phyloP scores from a whole-genome alignment of 352 stramenopile species.

The Globisporangium cystogenes region DNA sequence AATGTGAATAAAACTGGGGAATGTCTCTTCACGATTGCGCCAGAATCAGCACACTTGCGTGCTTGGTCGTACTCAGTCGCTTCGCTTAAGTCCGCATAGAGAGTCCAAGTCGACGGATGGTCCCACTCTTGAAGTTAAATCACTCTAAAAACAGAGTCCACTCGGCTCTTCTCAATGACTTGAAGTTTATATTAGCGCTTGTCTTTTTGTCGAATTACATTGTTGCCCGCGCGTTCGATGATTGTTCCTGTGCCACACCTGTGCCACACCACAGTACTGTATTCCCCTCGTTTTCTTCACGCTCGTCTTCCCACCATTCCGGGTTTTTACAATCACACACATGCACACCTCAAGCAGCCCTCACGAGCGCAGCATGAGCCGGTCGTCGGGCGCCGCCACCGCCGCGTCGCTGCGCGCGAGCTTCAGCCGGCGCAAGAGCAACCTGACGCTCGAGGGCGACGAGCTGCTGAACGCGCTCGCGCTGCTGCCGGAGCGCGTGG shows the following conservation, averaged over 20 bases:
- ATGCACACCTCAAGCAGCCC: background rate
- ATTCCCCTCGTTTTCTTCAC: background rate
- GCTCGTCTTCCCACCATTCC: background rate
- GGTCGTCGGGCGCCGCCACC: no score
- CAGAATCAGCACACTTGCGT: background rate
- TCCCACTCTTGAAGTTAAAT: background rate
- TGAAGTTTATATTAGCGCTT: background rate
- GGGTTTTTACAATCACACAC: background rate
- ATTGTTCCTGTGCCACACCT: no score
- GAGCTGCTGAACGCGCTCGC: conserved; percentile 15
- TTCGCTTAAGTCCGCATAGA: background rate
- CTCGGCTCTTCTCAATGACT: background rate
- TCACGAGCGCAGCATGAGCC: background rate
- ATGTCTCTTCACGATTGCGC: background rate
- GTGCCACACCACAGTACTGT: no score
- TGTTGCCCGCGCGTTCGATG: no score
- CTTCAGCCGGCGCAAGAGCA: conserved; percentile 44
- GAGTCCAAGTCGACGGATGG: background rate
- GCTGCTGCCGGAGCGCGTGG: conserved; percentile 27
- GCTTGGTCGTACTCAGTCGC: background rate
- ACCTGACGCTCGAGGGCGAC: conserved; percentile 65
- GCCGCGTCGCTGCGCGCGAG: background rate
- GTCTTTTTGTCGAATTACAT: background rate
- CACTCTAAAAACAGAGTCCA: no score
- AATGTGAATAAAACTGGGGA: no score